Base-by-base conservation (phyloP, 31 red algal genomes). In the Odonthalia washingtoniensis region DNA sequence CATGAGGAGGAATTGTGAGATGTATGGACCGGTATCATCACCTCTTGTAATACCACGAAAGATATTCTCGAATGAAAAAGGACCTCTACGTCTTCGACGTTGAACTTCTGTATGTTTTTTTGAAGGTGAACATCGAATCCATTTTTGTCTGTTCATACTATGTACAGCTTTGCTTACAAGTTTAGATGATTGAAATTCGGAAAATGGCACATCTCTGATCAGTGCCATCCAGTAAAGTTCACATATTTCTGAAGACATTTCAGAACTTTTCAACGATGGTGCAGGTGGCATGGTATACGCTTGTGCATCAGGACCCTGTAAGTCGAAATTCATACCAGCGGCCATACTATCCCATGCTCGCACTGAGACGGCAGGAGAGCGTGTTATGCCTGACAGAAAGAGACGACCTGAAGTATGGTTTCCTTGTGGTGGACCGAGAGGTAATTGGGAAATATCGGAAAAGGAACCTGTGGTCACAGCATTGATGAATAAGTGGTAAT, bases 201-300 rank as follows among this genome's bases (percentile, higher is more conserved):
- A 61, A 77, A 94, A 94, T 41, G 64, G 57, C 1, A 81, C 57
- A 36, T 90, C 92, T 27, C 92, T 85, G 0, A 86, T 30, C n/a
- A 94, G 42, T 28, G 92, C 92, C 85, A 90, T 85, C 80, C 62
- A 79, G 39, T 90, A 94, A 31, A 84, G 14, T 45, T 90, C 92
- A 35, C 74, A 67, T 61, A 94, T 94, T 60, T 94, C 86, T 4
- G 74, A 57, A 1, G 68, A 78, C 1, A 89, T 60, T 41, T 94
- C 92, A 1, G 38, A 72, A 32, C 65, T 76, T 26, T 89, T 65
- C 1, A 90, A 63, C 24, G 65, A 27, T 31, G 92, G 86, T 32
- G 86, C 86, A 1, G 92, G 92, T 5, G 92, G 85, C 92, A 94
- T 94, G 39, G 92, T 86, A 40, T 89, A 61, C 62, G 86, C 72